phyloP scores from a whole-genome alignment of 2,329 filamentous ascomycete species.

The Penicillium sp. region DNA sequence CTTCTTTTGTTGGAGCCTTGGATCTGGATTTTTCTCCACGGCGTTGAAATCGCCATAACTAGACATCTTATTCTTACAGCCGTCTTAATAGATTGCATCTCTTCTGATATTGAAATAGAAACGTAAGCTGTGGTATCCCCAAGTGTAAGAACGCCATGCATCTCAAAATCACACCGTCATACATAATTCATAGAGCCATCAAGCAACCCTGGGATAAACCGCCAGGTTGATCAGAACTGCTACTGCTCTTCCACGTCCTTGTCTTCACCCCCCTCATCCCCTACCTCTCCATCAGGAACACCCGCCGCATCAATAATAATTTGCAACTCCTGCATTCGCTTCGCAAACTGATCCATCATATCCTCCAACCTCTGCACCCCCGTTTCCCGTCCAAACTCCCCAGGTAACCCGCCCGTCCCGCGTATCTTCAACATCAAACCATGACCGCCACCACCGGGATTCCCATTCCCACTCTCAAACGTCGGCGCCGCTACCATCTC shows the following conservation, averaged over 20 bases:
- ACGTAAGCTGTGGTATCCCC: slow-evolving; percentile 1
- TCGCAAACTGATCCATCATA: slow-evolving; percentile 47
- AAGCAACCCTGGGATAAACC: background rate
- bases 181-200: background rate
- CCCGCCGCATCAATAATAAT: slow-evolving; percentile 39
- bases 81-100: slow-evolving; percentile 8
- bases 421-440: slow-evolving; percentile 46
- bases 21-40: background rate
- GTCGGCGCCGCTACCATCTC: slow-evolving; percentile 58
- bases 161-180: background rate
- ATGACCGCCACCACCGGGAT: slow-evolving; percentile 41
- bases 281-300: background rate
- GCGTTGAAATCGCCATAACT: background rate
- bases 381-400: slow-evolving; percentile 19
- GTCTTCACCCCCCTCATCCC: background rate
- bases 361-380: slow-evolving; percentile 38
- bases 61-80: background rate
- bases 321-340: slow-evolving; percentile 42
- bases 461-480: slow-evolving; percentile 55
- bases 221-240: background rate
- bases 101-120: background rate
- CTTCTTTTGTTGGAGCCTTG: slow-evolving; percentile 7
- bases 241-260: background rate
- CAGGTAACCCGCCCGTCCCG: slow-evolving; percentile 36
- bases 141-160: slow-evolving; percentile 3